Percentiles rank a stretch among this genome's conserved stretches.
phyloP scores from a whole-genome alignment of 75 land plant species.

The Picea glauca region DNA sequence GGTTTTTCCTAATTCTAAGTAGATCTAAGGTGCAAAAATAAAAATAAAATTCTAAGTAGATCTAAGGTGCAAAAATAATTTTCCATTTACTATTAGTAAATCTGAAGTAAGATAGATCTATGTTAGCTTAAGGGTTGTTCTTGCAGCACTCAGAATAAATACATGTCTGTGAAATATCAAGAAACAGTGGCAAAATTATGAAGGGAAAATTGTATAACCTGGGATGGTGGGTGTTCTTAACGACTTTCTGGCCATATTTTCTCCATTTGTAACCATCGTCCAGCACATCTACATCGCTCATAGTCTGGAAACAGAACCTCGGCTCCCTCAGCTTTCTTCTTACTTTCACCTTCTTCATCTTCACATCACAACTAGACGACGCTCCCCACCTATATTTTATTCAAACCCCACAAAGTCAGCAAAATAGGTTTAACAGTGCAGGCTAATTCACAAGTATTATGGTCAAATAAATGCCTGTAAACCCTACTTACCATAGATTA shows the following conservation, averaged over 20 bases:
- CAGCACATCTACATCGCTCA: constrained; percentile 41
- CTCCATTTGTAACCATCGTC: constrained; percentile 53
- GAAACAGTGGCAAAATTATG: too few species aligned
- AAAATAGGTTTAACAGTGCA: not conserved
- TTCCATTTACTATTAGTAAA: too few species aligned
- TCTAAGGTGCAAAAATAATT: too few species aligned
- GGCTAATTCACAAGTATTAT: too few species aligned
- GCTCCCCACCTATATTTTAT: constrained; percentile 2
- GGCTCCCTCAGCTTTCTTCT: constrained; percentile 33
- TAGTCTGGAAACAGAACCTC: constrained; percentile 34
- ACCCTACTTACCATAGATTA: not conserved
- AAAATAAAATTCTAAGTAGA: too few species aligned
- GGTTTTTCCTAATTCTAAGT: too few species aligned
- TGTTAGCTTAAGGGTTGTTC: too few species aligned
- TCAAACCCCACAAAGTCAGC: not conserved
- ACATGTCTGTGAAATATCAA: too few species aligned
- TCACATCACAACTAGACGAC: constrained; percentile 1
- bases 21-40: too few species aligned
- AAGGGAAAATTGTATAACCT: constrained; percentile 17
- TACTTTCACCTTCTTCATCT: constrained; percentile 25
- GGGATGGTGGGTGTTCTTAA: constrained; percentile 49
- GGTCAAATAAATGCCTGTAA: not conserved
- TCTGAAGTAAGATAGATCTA: too few species aligned
- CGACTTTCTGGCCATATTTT: constrained; percentile 48
- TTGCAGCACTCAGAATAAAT: too few species aligned